Evolutionary conservation across 2,329 filamentous ascomycete species (phyloP).

Genomic region (Emergomyces pasteurianus): DNA sequence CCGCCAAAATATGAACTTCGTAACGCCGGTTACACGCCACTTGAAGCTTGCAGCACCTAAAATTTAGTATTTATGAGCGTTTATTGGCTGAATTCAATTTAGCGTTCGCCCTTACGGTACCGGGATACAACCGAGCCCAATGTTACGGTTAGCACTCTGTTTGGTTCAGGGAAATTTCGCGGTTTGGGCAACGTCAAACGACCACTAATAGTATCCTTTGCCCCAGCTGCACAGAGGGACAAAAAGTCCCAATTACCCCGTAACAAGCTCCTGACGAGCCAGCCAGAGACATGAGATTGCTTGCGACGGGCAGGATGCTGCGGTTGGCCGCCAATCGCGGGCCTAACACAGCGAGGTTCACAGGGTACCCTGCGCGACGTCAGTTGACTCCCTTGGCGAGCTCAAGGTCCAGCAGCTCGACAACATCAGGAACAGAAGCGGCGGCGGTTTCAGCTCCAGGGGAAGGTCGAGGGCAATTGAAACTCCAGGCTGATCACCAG

Average conservation of each 20-base stretch:
- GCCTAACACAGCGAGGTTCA: constrained; percentile 15
- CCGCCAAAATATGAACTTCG: neutral
- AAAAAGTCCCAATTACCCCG: neutral
- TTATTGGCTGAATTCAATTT: neutral
- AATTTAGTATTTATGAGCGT: neutral
- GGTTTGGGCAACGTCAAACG: neutral
- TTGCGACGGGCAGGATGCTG: constrained; percentile 29
- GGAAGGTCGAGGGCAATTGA: neutral
- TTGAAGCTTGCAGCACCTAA: neutral
- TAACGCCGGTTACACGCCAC: neutral
- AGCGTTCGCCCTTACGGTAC: neutral
- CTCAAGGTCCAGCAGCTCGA: constrained; percentile 23
- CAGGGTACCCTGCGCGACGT: neutral
- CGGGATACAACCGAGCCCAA: neutral
- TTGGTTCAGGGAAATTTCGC: neutral
- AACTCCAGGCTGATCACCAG: neutral
- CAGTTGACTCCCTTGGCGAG: constrained; percentile 3
- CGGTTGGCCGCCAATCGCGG: constrained; percentile 25
- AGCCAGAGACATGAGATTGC: constrained; percentile 23
- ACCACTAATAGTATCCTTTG: too few species aligned
- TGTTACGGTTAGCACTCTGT: neutral
- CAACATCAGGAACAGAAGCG: constrained; percentile 7
- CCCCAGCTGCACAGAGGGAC: too few species aligned
- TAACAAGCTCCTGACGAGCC: neutral
- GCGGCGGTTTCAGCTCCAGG: constrained; percentile 1